These are phyloP conservation scores for Daldinia eschscholtzii DNA, from an alignment of 2,329 filamentous ascomycete genomes.

Conservation along the genomic window DNA sequence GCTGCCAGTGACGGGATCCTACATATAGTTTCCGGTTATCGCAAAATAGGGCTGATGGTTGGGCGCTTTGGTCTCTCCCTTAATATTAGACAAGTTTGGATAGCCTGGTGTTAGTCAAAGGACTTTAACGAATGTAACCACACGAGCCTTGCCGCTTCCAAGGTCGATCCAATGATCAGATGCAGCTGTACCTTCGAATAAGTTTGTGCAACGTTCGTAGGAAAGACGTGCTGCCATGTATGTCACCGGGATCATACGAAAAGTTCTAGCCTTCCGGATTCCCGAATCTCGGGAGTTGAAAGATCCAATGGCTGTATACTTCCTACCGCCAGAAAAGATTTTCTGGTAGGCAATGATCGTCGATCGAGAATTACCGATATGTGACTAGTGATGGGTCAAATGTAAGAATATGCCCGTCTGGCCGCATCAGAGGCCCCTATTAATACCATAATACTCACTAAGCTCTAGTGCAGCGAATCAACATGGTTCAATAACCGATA, in stretches of 20 bases:
- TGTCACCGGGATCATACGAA: not conserved
- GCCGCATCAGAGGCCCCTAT: not conserved
- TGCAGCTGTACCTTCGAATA: conserved; percentile 4
- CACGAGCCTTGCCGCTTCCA: not conserved
- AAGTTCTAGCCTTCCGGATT: conserved; percentile 8
- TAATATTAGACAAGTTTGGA: not conserved
- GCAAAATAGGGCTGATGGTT: conserved; percentile 12
- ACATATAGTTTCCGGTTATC: not conserved
- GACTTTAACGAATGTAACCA: conserved; percentile 3
- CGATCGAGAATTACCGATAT: conserved; percentile 5
- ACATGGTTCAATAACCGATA: not conserved
- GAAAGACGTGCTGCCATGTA: not conserved
- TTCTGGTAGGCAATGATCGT: conserved; percentile 11
- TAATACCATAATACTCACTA: not conserved
- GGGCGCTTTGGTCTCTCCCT: not conserved
- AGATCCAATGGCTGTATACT: conserved; percentile 13
- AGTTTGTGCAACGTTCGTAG: conserved; percentile 3
- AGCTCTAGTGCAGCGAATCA: not conserved
- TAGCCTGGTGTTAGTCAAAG: conserved; percentile 4
- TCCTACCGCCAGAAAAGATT: conserved; percentile 1
- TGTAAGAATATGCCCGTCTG: not conserved
- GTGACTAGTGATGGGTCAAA: not conserved
- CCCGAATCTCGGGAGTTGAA: conserved; percentile 3
- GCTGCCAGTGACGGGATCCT: conserved; percentile 9
- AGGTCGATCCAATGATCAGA: conserved; percentile 15